Conservation (phyloP, 2,329 filamentous ascomycete species). For the Pestalotiopsis sp. region DNA sequence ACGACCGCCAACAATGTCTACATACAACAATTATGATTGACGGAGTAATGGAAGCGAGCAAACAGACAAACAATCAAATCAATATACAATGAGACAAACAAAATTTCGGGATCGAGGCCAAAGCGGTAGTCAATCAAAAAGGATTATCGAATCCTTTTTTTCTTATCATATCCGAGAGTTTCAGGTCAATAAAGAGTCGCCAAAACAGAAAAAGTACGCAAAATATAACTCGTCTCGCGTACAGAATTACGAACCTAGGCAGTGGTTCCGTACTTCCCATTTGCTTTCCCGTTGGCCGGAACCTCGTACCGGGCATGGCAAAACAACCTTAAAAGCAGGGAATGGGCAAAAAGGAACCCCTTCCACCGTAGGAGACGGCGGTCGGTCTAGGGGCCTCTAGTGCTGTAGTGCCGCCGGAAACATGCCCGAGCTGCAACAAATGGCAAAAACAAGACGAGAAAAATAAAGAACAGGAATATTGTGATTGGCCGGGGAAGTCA, state of each 20-base stretch:
- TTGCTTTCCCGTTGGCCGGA: neutral
- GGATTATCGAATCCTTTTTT: too few species aligned
- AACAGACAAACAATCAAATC: neutral
- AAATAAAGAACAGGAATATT: neutral
- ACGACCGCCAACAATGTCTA: neutral
- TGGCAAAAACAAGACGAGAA: conserved; percentile 1
- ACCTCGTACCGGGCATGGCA: conserved; percentile 1
- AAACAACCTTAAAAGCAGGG: neutral
- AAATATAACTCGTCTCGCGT: neutral
- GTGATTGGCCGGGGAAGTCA: neutral
- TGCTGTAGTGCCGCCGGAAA: neutral
- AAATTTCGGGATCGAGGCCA: neutral
- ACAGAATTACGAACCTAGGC: neutral
- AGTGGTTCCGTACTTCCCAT: neutral
- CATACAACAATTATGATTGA: neutral
- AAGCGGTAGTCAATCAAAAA: neutral
- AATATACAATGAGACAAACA: neutral
- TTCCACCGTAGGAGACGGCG: neutral
- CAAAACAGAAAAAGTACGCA: neutral
- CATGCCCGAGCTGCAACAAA: neutral
- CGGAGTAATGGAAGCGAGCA: neutral
- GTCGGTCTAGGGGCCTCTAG: neutral
- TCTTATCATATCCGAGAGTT: neutral
- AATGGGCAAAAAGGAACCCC: conserved; percentile 1
- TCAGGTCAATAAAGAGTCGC: neutral